phyloP scores from a whole-genome alignment of 495 filamentous ascomycete species.

The Xylaria telfairii region DNA sequence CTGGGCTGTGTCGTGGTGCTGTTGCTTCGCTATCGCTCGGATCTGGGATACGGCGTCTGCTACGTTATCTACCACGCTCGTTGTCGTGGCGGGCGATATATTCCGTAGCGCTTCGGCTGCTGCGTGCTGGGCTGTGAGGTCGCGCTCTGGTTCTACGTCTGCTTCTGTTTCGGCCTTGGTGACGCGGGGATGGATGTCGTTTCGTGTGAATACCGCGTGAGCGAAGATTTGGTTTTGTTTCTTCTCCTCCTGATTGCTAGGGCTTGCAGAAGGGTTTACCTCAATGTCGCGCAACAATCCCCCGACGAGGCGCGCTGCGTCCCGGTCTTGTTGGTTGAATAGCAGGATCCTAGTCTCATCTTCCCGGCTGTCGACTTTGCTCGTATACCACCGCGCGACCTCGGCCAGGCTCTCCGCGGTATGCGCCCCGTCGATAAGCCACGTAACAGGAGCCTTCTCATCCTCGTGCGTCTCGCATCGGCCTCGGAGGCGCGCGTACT shows the following conservation, averaged over 20 bases:
- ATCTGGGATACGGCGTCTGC: conserved; percentile 36
- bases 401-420: conserved; percentile 80
- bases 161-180: background rate
- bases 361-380: conserved; percentile 34
- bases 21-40: conserved; percentile 12
- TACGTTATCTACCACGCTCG: conserved; percentile 36
- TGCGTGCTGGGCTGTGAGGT: conserved; percentile 44
- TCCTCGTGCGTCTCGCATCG: conserved; percentile 74
- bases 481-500: conserved; percentile 69
- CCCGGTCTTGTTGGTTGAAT: conserved; percentile 94
- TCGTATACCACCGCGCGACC: conserved; percentile 75
- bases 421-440: conserved; percentile 92
- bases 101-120: conserved; percentile 36
- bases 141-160: conserved; percentile 27
- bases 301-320: conserved; percentile 64
- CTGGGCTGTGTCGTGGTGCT: conserved; percentile 27
- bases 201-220: conserved; percentile 50
- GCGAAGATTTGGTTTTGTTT: conserved; percentile 34
- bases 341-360: conserved; percentile 61
- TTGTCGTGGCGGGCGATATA: conserved; percentile 27
- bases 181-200: conserved; percentile 38
- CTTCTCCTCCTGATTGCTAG: background rate
- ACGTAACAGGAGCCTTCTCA: conserved; percentile 54
- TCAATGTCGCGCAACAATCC: conserved; percentile 48
- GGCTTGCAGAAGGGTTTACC: background rate